These are phyloP conservation scores for Piedraia hortae DNA, from an alignment of 2,329 filamentous ascomycete species.

Conservation along the genomic window DNA sequence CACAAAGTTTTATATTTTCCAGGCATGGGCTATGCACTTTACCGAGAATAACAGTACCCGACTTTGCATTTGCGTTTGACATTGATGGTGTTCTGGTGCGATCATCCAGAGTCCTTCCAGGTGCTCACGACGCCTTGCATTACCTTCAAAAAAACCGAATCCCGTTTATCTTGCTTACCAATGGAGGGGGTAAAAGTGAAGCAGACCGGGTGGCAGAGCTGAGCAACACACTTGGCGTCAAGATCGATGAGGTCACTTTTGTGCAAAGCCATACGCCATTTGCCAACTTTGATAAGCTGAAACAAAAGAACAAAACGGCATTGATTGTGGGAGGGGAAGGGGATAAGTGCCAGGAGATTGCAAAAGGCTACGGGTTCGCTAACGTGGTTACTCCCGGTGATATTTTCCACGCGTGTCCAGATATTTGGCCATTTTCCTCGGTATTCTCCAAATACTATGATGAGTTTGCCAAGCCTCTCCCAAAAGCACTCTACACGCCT, in stretches of 20 bases:
- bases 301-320: constrained; percentile 25
- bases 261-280: constrained; percentile 85
- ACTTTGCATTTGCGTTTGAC: constrained; percentile 30
- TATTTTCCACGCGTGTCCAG: constrained; percentile 44
- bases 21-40: too few species aligned
- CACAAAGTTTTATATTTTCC: too few species aligned
- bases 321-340: constrained; percentile 22
- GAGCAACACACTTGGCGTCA: constrained; percentile 33
- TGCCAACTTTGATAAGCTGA: constrained; percentile 35
- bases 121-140: constrained; percentile 44
- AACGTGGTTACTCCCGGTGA: constrained; percentile 69
- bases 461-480: constrained; percentile 28
- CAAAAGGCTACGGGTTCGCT: constrained; percentile 23
- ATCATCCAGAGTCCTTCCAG: constrained; percentile 48
- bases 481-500: constrained; percentile 19
- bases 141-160: constrained; percentile 49
- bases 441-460: constrained; percentile 35
- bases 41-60: too few species aligned
- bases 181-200: constrained; percentile 75
- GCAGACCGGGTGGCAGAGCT: constrained; percentile 43
- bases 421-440: constrained; percentile 60
- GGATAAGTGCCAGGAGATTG: constrained; percentile 39
- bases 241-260: constrained; percentile 40
- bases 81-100: constrained; percentile 93
- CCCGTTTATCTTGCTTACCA: constrained; percentile 84